Evolutionary conservation across 345 rosid genomes (phyloP), one percentile per base, ranked within the genome.

Genomic region (Crucihimalaya himalaica): DNA sequence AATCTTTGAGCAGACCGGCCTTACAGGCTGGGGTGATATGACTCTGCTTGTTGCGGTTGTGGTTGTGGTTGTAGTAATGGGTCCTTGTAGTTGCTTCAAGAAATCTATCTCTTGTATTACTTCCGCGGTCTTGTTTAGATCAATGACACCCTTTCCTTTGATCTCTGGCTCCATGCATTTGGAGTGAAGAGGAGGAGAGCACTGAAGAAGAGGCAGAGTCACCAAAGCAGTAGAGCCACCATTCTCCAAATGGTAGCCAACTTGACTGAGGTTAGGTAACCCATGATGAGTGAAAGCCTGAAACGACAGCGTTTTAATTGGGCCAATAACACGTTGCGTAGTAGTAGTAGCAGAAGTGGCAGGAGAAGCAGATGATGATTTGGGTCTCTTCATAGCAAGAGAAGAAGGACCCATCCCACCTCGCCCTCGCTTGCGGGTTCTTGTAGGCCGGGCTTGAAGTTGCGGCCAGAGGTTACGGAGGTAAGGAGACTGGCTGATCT

Each of bases 361-460:
- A n/a, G 75, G 53, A 54, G 81, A 2, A 48, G 32, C 72, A 11
- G 54, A 77, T 9, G 83, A 76, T 8, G 85, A 65, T 72, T 87
- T 80, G 9, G 78, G 72, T 63, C 88, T 81, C 79, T 87, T 92
- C 58, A 89, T 8, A 13, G 70, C 20, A 8, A 69, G 78, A 73
- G 70, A 47, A 20, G 86, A 20, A 0, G 87, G 82, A 54, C 95
- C 84, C 40, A 88, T 45, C 27, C 83, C 77, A 14, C 85, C 78
- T 52, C 97, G 79, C 0, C 98, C 97, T 77, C 97, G 84, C 89
- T 95, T 95, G 45, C 98, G 80, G 60, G 96, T 84, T 78, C 99
- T 69, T 2, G 91, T 90, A 3, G 99, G 96, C 63, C 96, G 81
- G 0, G 97, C 88, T 66, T 92, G 99, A 66, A 95, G 65, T 77